Percentiles rank a stretch among this genome's conserved stretches.
phyloP scores from a whole-genome alignment of 208 protist species.

The Wallacemonas sp. region DNA sequence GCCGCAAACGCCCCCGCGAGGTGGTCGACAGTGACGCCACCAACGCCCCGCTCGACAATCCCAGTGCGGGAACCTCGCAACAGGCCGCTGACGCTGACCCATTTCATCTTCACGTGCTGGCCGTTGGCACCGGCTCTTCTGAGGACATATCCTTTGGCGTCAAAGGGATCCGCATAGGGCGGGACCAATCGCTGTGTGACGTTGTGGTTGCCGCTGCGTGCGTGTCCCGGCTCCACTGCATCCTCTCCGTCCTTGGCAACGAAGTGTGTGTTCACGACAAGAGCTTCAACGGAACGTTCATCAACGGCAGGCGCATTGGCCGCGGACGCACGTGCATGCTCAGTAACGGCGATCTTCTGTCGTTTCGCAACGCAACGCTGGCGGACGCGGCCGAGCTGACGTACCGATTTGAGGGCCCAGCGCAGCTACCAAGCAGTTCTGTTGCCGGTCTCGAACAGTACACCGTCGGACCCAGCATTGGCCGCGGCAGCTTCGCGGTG shows the following conservation, averaged over 20 bases:
- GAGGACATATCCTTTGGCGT: constrained; percentile 29
- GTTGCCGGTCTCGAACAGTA: constrained; percentile 34
- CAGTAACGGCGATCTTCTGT: constrained; percentile 45
- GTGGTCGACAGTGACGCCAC: too few species aligned
- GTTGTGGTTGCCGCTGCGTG: constrained; percentile 26
- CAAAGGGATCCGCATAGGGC: constrained; percentile 45
- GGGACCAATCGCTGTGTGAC: constrained; percentile 40
- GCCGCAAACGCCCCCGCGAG: constrained; percentile 2
- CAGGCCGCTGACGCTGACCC: background rate
- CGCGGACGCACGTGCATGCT: constrained; percentile 33
- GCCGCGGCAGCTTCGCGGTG: constrained; percentile 60
- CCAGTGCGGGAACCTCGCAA: background rate
- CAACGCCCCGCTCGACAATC: background rate
- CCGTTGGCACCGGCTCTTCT: background rate
- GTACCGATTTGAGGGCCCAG: constrained; percentile 33
- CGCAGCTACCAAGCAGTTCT: background rate
- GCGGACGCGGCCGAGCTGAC: constrained; percentile 22
- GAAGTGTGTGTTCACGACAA: constrained; percentile 69
- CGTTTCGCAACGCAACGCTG: constrained; percentile 54
- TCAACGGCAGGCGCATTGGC: constrained; percentile 57
- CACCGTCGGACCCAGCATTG: constrained; percentile 47
- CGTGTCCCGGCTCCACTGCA: constrained; percentile 56
- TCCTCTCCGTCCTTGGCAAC: constrained; percentile 45
- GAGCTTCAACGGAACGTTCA: constrained; percentile 77
- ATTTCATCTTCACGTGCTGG: constrained; percentile 11